Evolutionary conservation across 1,284 basidiomycete species (phyloP).

Genomic region (Megacollybia platyphylla): DNA sequence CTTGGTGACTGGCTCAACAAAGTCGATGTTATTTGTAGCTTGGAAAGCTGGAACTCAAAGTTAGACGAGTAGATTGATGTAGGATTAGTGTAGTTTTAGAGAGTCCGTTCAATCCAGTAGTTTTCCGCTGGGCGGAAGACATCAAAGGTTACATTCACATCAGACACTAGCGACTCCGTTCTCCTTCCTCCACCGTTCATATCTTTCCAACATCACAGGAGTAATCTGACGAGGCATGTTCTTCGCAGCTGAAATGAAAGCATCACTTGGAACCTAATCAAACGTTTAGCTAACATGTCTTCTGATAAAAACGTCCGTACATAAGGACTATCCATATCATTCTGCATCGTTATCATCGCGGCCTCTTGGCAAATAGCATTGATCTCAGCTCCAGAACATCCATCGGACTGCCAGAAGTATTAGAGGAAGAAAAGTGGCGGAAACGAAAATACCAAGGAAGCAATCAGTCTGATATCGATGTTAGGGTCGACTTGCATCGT

Average conservation of each 20-base stretch:
- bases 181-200: slow-evolving; percentile 45
- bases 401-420: slow-evolving; percentile 54
- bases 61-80: no score
- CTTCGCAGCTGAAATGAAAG: slow-evolving; percentile 69
- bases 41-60: no score
- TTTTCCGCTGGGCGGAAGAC: no score
- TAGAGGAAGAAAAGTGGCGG: slow-evolving; percentile 1
- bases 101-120: no score
- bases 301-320: slow-evolving; percentile 30
- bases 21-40: slow-evolving; percentile 12
- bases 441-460: slow-evolving; percentile 47
- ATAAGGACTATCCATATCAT: slow-evolving; percentile 64
- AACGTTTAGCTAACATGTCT: not conserved
- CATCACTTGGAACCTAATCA: slow-evolving; percentile 56
- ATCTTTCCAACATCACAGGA: slow-evolving; percentile 62
- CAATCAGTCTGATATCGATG: slow-evolving; percentile 62
- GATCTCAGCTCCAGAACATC: slow-evolving; percentile 95
- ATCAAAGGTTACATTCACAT: not conserved
- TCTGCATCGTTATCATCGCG: slow-evolving; percentile 82
- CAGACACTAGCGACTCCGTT: slow-evolving; percentile 15
- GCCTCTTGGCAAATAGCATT: slow-evolving; percentile 92
- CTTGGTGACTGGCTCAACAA: slow-evolving; percentile 22
- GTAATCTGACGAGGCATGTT: slow-evolving; percentile 79
- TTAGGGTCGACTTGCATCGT: slow-evolving; percentile 73
- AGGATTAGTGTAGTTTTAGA: no score